Percentiles rank a stretch among this genome's conserved stretches.
These are phyloP conservation scores for Naematelia encephala DNA, from an alignment of 768 basidiomycete genomes.

Conservation along the genomic window DNA sequence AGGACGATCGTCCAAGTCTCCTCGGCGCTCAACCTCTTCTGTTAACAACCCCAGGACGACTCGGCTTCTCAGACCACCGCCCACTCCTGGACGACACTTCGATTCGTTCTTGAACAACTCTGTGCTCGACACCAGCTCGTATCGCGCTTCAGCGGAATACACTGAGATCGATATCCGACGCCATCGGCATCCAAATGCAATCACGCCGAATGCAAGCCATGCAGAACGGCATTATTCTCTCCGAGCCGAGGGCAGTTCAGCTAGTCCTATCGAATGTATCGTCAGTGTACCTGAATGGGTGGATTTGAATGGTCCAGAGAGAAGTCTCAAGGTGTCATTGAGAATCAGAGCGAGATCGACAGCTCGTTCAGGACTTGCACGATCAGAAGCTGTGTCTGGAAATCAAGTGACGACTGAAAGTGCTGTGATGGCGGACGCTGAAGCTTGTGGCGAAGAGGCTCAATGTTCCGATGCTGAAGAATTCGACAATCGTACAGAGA, in stretches of 20 bases:
- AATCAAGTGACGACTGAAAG: background rate
- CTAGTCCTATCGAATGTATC: slow-evolving; percentile 45
- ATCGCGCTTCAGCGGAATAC: slow-evolving; percentile 11
- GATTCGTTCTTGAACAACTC: slow-evolving; percentile 4
- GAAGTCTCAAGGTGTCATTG: slow-evolving; percentile 33
- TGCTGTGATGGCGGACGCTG: background rate
- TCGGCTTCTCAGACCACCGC: background rate
- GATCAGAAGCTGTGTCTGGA: too few relatives aligned
- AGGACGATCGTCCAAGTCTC: slow-evolving; percentile 1
- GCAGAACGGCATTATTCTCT: slow-evolving; percentile 29
- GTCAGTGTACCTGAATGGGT: slow-evolving; percentile 46
- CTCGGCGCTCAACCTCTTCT: background rate
- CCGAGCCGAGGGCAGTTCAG: slow-evolving; percentile 23
- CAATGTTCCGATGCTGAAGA: background rate
- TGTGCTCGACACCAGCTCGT: background rate
- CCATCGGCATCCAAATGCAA: slow-evolving; percentile 15
- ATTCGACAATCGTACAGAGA: background rate
- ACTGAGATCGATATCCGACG: slow-evolving; percentile 6
- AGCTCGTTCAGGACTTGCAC: background rate
- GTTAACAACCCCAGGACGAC: background rate
- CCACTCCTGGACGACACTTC: slow-evolving; percentile 9
- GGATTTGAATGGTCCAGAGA: slow-evolving; percentile 36
- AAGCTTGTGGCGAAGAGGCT: background rate
- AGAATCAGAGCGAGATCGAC: slow-evolving; percentile 25
- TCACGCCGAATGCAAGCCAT: background rate